These are phyloP conservation scores for Dothideomycetes sp. DNA, from an alignment of 2,329 filamentous ascomycete genomes.

Conservation along the genomic window DNA sequence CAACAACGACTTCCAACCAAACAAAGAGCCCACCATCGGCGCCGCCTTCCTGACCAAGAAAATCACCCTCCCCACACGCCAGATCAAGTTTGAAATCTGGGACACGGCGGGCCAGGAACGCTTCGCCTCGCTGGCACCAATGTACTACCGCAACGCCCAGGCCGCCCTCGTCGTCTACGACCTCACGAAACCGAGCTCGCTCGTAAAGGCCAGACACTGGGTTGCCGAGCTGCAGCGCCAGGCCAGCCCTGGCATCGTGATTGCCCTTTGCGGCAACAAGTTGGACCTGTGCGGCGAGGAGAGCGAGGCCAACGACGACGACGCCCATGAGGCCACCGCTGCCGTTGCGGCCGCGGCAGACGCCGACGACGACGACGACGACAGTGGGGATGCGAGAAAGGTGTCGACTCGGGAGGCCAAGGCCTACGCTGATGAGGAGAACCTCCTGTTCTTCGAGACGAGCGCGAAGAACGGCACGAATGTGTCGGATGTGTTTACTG, in stretches of 20 bases:
- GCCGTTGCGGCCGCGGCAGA: conserved; percentile 28
- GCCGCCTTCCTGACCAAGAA: conserved; percentile 98
- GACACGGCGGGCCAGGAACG: conserved; percentile 97
- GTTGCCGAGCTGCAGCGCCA: conserved; percentile 94
- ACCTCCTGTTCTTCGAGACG: conserved; percentile 92
- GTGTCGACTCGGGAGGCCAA: conserved; percentile 85
- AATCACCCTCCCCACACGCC: conserved; percentile 87
- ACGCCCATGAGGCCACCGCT: conserved; percentile 39
- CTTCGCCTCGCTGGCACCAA: conserved; percentile 89
- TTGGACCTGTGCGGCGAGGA: conserved; percentile 60
- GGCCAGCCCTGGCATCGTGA: conserved; percentile 91
- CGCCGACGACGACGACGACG: conserved; percentile 31
- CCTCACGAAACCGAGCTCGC: conserved; percentile 87
- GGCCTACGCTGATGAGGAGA: conserved; percentile 88
- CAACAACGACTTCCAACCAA: conserved; percentile 99
- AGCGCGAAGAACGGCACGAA: conserved; percentile 94
- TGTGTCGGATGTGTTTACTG: conserved; percentile 91
- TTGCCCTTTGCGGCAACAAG: conserved; percentile 95
- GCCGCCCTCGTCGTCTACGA: conserved; percentile 97
- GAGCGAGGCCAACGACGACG: conserved; percentile 33
- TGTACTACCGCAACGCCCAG: conserved; percentile 99
- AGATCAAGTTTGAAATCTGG: conserved; percentile 68
- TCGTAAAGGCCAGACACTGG: conserved; percentile 98
- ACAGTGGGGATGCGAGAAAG: conserved; percentile 66
- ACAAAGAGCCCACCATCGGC: conserved; percentile 98